Evolutionary conservation across 1,139 yeast species (phyloP), one percentile per base, ranked within the genome.

Genomic region (Geotrichum armillariae): DNA sequence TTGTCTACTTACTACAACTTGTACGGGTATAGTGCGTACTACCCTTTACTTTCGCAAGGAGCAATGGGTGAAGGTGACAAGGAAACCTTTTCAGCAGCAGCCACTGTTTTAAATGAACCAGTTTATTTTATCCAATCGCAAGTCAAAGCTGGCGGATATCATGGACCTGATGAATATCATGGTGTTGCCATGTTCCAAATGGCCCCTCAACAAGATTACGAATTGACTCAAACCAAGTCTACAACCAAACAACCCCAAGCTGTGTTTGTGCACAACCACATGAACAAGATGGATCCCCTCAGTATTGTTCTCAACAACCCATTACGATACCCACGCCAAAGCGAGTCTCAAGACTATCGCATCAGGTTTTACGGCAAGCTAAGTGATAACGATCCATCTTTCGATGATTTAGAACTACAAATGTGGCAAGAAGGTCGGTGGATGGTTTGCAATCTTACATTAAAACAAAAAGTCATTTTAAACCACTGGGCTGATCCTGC

Each of bases 51-150:
- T 49, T 83, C 93, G 0, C 95, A 88, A 68, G 91, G 91, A 12
- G 80, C 87, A 0, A 85, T 83, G 52, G 96, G 96, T 39, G 95
- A 87, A 69, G 96, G 96, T 55, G 96, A 89, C 66, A 89, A 88
- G 65, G 96, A 89, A 64, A 87, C 96, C 0, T 89, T 86, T 62
- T 71, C 86, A 49, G 91, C 95, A 0, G 91, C 93, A 0, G 83
- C 94, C 0, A 77, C 77, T 41, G 87, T 85, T 1, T 68, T 84
- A 49, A 69, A 72, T 7, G 77, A 80, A 46, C 73, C 79, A 1
- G 83, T 72, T 57, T 85, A 87, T 62, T 91, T 85, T 65, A 89
- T 86, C n/a, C 77, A 79, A 43, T 74, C 70, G 54, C 79, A 78
- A 55, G 64, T 79, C 41, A 71, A 72, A 53, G 82, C 85, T 0